phyloP scores from a whole-genome alignment of 2,329 filamentous ascomycete species.

The Phaeosphaeriaceae sp. region DNA sequence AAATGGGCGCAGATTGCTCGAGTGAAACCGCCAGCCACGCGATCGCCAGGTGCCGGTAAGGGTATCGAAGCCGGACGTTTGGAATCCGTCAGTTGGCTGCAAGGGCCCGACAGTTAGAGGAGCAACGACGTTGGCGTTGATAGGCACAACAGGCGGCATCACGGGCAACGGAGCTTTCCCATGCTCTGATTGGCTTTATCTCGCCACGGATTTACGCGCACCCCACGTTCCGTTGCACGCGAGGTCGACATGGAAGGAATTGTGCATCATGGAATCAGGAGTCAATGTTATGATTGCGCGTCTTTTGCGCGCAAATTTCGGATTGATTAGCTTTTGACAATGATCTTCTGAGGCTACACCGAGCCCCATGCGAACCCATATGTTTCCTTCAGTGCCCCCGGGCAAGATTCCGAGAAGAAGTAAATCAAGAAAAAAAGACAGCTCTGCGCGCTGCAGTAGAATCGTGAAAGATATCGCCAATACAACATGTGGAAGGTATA shows the following conservation, averaged over 20 bases:
- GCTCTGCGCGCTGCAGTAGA: slow-evolving; percentile 1
- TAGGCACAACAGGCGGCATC: neutral
- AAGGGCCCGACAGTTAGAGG: neutral
- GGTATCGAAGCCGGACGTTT: neutral
- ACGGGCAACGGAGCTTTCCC: neutral
- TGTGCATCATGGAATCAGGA: neutral
- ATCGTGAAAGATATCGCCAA: slow-evolving; percentile 1
- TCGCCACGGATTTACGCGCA: neutral
- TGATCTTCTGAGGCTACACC: neutral
- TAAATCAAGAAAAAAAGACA: slow-evolving; percentile 2
- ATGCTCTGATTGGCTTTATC: neutral
- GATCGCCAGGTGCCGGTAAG: neutral
- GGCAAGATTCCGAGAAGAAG: slow-evolving; percentile 2
- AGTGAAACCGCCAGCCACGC: neutral
- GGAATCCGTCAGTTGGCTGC: neutral
- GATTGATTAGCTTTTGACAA: slow-evolving; percentile 2
- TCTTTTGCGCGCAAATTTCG: neutral
- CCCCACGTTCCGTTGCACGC: neutral
- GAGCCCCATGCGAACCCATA: neutral
- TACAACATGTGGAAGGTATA: neutral
- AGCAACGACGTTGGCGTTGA: neutral
- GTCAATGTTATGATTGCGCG: neutral
- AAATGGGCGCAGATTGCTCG: neutral
- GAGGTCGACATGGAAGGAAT: neutral
- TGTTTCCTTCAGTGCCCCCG: neutral